Conservation (phyloP, 2,329 filamentous ascomycete genomes). For the Bipolaris gigantea region DNA sequence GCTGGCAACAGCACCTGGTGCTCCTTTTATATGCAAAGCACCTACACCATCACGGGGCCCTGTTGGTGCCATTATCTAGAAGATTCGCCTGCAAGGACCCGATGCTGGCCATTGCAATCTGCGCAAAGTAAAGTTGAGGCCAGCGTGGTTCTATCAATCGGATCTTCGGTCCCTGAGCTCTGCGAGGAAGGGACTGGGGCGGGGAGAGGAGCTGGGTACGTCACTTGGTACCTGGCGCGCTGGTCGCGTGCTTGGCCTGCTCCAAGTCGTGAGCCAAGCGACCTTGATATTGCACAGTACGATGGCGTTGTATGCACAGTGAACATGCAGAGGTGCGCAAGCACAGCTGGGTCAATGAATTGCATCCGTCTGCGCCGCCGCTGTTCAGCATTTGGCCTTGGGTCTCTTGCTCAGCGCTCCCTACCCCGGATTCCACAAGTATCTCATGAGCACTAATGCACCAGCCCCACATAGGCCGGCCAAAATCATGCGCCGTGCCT, state of each 20-base stretch:
- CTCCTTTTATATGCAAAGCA: conserved; percentile 12
- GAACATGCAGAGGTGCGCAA: too few species aligned
- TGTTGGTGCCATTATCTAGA: conserved; percentile 12
- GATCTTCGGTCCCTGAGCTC: conserved; percentile 13
- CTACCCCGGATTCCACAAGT: conserved; percentile 15
- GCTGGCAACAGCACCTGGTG: conserved; percentile 12
- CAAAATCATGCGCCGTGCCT: background rate
- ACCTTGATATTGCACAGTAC: too few species aligned
- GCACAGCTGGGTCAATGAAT: too few species aligned
- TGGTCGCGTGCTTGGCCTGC: conserved; percentile 13
- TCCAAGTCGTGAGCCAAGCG: too few species aligned
- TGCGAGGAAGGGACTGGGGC: conserved; percentile 3
- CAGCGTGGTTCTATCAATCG: conserved; percentile 1
- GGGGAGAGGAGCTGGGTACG: conserved; percentile 9
- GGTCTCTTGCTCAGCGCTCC: too few species aligned
- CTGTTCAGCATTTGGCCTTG: too few species aligned
- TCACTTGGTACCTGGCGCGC: conserved; percentile 19
- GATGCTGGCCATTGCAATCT: conserved; percentile 5
- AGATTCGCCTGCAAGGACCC: conserved; percentile 10
- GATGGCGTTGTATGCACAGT: too few species aligned
- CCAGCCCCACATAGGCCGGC: conserved; percentile 3
- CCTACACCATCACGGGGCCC: conserved; percentile 2
- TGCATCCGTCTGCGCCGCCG: too few species aligned
- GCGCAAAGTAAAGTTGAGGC: background rate
- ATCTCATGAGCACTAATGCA: conserved; percentile 8